These are phyloP conservation scores for Annulohypoxylon nitens DNA, from an alignment of 495 filamentous ascomycete species.

Conservation along the genomic window DNA sequence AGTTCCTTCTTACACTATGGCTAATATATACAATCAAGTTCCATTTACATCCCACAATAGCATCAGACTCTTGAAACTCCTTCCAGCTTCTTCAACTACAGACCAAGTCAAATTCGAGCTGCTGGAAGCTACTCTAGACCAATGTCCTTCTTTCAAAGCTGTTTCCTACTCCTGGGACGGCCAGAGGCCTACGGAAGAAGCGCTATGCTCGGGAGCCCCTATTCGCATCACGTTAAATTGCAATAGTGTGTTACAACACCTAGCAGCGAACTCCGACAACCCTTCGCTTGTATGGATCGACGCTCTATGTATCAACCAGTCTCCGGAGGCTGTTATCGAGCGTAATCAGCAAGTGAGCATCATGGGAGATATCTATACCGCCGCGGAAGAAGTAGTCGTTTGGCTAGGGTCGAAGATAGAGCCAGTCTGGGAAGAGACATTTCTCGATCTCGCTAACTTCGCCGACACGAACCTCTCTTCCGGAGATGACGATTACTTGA, in stretches of 20 bases:
- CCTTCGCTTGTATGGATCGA: conserved; percentile 16
- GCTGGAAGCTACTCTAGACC: neutral
- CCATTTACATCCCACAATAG: conserved; percentile 3
- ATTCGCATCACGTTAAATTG: neutral
- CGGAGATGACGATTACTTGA: neutral
- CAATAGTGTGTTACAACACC: neutral
- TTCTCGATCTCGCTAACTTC: neutral
- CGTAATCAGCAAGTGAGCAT: neutral
- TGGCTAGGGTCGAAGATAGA: neutral
- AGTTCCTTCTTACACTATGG: conserved; percentile 6
- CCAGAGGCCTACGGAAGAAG: neutral
- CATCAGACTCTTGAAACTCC: neutral
- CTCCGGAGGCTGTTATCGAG: neutral
- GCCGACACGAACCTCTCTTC: neutral
- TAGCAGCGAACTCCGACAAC: neutral
- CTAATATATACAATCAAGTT: conserved; percentile 7
- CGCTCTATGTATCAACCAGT: conserved; percentile 17
- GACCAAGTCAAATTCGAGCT: neutral
- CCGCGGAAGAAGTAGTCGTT: neutral
- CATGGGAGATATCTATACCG: neutral
- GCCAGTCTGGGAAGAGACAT: neutral
- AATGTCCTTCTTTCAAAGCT: neutral
- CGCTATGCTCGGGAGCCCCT: neutral
- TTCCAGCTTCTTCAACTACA: neutral
- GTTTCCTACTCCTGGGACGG: neutral